Conservation (phyloP, 2,329 filamentous ascomycete species). For the Penicillium brevicompactum region DNA sequence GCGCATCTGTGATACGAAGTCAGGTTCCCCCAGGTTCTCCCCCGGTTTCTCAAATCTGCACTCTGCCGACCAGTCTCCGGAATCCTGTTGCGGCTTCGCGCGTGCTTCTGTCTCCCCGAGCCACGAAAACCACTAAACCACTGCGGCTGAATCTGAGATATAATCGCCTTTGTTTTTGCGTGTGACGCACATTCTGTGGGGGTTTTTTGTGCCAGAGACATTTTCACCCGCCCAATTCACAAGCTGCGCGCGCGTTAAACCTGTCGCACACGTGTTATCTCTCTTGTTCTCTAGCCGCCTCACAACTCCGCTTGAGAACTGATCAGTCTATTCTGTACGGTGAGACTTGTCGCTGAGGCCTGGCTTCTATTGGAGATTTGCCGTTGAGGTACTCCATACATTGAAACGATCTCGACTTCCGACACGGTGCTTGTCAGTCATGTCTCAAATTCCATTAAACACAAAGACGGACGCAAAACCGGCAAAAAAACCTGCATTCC, state of each 20-base stretch:
- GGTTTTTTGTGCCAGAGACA: not conserved
- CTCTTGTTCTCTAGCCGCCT: not conserved
- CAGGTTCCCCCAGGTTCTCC: not conserved
- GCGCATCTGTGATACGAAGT: not conserved
- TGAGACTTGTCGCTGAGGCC: not conserved
- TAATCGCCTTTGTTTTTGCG: not conserved
- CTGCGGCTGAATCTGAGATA: not conserved
- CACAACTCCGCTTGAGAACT: not conserved
- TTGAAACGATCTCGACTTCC: not conserved
- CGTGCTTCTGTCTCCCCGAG: not conserved
- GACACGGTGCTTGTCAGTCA: not conserved
- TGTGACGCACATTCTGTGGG: not conserved
- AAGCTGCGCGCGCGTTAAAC: not conserved
- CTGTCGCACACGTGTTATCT: not conserved
- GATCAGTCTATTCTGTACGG: not conserved
- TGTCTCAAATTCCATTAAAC: slow-evolving; percentile 6
- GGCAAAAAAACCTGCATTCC: slow-evolving; percentile 55
- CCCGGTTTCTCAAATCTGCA: not conserved
- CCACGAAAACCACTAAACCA: not conserved
- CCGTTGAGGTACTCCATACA: not conserved
- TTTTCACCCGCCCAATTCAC: not conserved
- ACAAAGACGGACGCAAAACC: slow-evolving; percentile 11
- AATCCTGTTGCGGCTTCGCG: slow-evolving; percentile 1
- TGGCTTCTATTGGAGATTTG: not conserved
- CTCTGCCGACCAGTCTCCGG: not conserved